A percentile compares a stretch with the other conserved stretches of the same genome.
phyloP scores from a whole-genome alignment of 2,329 filamentous ascomycete species.

The Pochonia chlamydosporia region DNA sequence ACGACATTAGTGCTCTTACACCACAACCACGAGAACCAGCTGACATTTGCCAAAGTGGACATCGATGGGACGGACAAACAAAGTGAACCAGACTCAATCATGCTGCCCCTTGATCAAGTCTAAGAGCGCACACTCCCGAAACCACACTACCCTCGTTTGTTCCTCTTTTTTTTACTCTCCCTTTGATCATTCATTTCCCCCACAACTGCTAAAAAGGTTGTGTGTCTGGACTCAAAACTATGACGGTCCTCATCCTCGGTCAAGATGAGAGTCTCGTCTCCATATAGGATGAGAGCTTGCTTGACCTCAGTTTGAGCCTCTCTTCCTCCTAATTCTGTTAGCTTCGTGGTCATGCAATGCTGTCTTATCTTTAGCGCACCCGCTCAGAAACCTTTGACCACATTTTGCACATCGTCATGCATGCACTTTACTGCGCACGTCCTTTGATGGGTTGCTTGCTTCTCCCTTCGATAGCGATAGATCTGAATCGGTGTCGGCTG shows the following conservation, averaged over 20 bases:
- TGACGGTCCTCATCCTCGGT: no score
- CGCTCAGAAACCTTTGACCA: conserved; percentile 1
- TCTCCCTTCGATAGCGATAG: conserved; percentile 3
- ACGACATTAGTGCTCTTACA: no score
- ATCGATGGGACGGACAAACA: no score
- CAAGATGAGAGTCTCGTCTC: no score
- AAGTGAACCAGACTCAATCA: neutral
- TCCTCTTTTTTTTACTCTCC: neutral
- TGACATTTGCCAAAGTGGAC: no score
- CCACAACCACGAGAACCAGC: no score
- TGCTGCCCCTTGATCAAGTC: neutral
- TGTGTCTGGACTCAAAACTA: no score
- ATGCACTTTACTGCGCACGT: neutral
- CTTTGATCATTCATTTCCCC: neutral
- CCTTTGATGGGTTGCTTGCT: neutral
- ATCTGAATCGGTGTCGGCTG: conserved; percentile 7
- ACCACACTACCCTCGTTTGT: neutral
- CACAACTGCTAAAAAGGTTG: no score
- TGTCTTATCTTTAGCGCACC: neutral
- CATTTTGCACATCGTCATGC: neutral
- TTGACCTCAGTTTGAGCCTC: no score
- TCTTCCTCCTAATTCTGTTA: no score
- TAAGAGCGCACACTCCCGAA: neutral
- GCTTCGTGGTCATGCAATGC: no score
- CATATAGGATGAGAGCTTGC: no score